Conservation (phyloP, 2,329 filamentous ascomycete genomes). For the Botrytis squamosa region DNA sequence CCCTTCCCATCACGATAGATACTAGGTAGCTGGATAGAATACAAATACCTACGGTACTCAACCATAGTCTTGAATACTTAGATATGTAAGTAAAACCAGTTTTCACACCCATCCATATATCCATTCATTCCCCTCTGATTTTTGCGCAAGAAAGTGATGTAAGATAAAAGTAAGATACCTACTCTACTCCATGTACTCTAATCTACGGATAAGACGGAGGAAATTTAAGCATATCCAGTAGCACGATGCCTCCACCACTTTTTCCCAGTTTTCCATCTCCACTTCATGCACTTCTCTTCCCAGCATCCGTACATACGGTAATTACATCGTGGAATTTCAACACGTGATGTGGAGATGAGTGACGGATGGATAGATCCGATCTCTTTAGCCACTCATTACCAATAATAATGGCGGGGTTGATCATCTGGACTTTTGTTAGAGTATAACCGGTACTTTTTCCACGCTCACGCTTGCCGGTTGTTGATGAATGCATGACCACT, state of each 20-base stretch:
- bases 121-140: too few species aligned
- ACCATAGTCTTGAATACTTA: too few species aligned
- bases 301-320: not conserved
- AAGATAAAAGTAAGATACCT: too few species aligned
- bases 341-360: not conserved
- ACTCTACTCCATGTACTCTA: too few species aligned
- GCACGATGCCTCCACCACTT: not conserved
- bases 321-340: not conserved
- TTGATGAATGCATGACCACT: not conserved
- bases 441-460: not conserved
- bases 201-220: not conserved
- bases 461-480: too few species aligned
- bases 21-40: too few species aligned
- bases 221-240: not conserved
- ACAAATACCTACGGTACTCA: too few species aligned
- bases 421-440: not conserved
- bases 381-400: not conserved
- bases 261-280: not conserved
- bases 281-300: not conserved
- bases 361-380: not conserved
- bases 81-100: too few species aligned
- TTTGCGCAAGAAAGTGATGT: too few species aligned
- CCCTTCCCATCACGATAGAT: too few species aligned
- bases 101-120: too few species aligned
- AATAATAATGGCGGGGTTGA: not conserved